Conservation (phyloP, 495 filamentous ascomycete species). For the Podospora conica region DNA sequence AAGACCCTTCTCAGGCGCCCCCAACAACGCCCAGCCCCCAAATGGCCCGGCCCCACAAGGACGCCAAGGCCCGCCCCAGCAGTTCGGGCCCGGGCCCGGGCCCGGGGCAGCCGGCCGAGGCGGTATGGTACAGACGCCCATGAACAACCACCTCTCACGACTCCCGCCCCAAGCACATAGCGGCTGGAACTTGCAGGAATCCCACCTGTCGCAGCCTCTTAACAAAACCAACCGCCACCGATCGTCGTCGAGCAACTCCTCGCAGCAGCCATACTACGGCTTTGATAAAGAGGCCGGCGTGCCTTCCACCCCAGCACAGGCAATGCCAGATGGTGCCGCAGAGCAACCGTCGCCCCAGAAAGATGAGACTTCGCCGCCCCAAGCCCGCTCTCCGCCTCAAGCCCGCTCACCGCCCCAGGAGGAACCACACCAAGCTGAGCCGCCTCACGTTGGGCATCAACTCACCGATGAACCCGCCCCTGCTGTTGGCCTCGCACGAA, state of each 20-base stretch:
- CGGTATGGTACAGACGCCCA: constrained; percentile 18
- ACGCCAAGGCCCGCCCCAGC: constrained; percentile 7
- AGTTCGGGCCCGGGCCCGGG: constrained; percentile 3
- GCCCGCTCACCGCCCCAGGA: constrained; percentile 7
- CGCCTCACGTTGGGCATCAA: not conserved
- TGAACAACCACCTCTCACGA: constrained; percentile 22
- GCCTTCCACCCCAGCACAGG: constrained; percentile 3
- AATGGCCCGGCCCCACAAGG: constrained; percentile 13
- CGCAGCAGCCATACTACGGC: constrained; percentile 29
- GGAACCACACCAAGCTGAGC: constrained; percentile 15
- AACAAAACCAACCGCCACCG: constrained; percentile 32
- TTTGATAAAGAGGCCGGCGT: constrained; percentile 43
- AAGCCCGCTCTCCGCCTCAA: not conserved
- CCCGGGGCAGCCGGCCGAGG: constrained; percentile 9
- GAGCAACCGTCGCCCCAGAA: constrained; percentile 9
- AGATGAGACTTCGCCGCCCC: constrained; percentile 13
- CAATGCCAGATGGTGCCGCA: not conserved
- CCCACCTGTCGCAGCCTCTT: constrained; percentile 40
- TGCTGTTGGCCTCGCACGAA: constrained; percentile 26
- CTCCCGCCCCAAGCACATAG: constrained; percentile 23
- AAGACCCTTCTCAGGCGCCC: constrained; percentile 10
- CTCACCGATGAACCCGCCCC: not conserved
- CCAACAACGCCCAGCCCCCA: constrained; percentile 10
- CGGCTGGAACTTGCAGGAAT: constrained; percentile 42
- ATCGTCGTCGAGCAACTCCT: constrained; percentile 30